phyloP scores from a whole-genome alignment of 2,329 filamentous ascomycete genomes.

The Exophiala phaeomuriformis region DNA sequence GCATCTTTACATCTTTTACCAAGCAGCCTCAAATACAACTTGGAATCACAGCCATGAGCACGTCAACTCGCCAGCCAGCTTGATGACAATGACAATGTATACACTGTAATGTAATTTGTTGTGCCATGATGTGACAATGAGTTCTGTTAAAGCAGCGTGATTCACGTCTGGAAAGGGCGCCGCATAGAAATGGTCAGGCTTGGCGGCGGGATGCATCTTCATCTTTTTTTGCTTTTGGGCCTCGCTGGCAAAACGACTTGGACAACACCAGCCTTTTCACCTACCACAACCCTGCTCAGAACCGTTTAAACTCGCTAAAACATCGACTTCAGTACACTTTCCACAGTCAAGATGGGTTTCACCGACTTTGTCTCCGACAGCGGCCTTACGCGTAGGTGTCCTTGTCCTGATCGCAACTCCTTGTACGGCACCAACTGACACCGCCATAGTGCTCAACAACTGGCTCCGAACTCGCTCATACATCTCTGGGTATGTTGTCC shows the following conservation, averaged over 20 bases:
- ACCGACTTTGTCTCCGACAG: slow-evolving; percentile 57
- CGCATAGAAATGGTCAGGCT: too few relatives aligned
- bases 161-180: too few relatives aligned
- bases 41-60: too few relatives aligned
- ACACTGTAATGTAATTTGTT: too few relatives aligned
- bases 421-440: slow-evolving; percentile 13
- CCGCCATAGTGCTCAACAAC: slow-evolving; percentile 57
- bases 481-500: slow-evolving; percentile 65
- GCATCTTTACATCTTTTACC: too few relatives aligned
- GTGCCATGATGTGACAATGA: too few relatives aligned
- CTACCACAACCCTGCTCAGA: not conserved
- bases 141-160: too few relatives aligned
- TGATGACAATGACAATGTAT: too few relatives aligned
- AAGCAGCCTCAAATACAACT: too few relatives aligned
- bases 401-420: slow-evolving; percentile 19
- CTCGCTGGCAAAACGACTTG: not conserved
- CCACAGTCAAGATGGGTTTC: slow-evolving; percentile 52
- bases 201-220: too few relatives aligned
- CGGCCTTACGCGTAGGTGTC: slow-evolving; percentile 52
- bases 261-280: not conserved
- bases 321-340: not conserved
- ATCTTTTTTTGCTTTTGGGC: not conserved
- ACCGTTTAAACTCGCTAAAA: not conserved
- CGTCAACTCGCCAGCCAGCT: too few relatives aligned
- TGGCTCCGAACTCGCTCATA: slow-evolving; percentile 71